Evolutionary conservation across 208 protist genomes (phyloP).

Genomic region (Crithidia fasciculata): DNA sequence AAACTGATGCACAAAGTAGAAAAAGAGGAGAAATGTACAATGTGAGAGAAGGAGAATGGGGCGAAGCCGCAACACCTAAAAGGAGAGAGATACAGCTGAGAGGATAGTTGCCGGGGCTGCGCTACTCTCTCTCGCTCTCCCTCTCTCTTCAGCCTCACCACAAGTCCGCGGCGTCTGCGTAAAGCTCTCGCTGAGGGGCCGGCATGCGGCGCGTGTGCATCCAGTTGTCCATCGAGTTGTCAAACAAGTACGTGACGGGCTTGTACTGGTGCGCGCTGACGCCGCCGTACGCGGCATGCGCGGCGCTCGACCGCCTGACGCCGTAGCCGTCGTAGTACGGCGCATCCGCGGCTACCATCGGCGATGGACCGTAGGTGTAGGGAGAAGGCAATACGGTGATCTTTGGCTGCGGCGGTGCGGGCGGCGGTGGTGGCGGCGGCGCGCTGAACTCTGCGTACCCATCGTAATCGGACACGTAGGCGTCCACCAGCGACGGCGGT

Average conservation of each 20-base stretch:
- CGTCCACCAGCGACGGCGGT: conserved; percentile 18
- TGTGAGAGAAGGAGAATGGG: neutral
- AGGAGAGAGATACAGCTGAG: too few relatives aligned
- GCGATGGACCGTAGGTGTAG: conserved; percentile 15
- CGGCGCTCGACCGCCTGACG: neutral
- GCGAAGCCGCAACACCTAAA: too few relatives aligned
- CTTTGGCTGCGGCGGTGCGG: neutral
- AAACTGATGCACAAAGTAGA: neutral
- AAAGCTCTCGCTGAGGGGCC: conserved; percentile 19
- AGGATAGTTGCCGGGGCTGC: neutral
- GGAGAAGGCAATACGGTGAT: conserved; percentile 11
- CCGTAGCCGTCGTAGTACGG: neutral
- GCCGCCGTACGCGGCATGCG: neutral
- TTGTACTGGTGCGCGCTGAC: conserved; percentile 28
- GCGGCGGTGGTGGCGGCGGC: neutral
- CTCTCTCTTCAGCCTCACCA: neutral
- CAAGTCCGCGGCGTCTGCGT: conserved; percentile 13
- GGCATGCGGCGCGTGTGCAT: neutral
- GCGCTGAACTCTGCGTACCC: neutral
- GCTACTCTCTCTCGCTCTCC: neutral
- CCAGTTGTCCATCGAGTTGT: conserved; percentile 31
- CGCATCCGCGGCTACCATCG: conserved; percentile 8
- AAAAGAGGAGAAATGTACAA: neutral
- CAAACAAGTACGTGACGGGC: conserved; percentile 38
- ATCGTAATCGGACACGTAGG: conserved; percentile 19